phyloP scores from a whole-genome alignment of 768 basidiomycete genomes.

The Suillus alpinus region DNA sequence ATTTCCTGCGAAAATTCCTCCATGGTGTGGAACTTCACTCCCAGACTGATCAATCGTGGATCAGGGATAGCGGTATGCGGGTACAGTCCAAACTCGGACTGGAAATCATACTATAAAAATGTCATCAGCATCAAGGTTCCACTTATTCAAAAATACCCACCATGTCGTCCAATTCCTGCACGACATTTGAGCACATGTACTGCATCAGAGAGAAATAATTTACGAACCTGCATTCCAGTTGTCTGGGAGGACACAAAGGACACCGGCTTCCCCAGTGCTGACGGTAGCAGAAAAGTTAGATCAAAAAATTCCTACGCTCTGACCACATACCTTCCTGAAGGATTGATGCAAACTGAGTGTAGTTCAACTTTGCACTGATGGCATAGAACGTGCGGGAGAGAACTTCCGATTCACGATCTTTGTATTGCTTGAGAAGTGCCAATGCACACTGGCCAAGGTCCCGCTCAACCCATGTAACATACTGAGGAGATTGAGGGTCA shows the following conservation, averaged over 20 bases:
- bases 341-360: slow-evolving; percentile 11
- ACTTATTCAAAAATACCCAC: slow-evolving; percentile 10
- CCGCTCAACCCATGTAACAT: slow-evolving; percentile 22
- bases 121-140: background rate
- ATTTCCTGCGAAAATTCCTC: slow-evolving; percentile 15
- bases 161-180: slow-evolving; percentile 24
- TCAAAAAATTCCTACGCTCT: background rate
- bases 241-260: slow-evolving; percentile 17
- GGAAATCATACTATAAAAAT: slow-evolving; percentile 19
- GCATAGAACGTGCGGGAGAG: slow-evolving; percentile 24
- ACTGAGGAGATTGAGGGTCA: slow-evolving; percentile 15
- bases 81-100: slow-evolving; percentile 26
- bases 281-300: background rate
- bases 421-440: slow-evolving; percentile 23
- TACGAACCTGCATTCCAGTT: slow-evolving; percentile 18
- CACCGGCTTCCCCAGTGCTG: slow-evolving; percentile 27
- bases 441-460: slow-evolving; percentile 22
- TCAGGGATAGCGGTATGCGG: slow-evolving; percentile 19
- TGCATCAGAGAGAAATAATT: background rate
- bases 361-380: slow-evolving; percentile 21
- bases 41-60: slow-evolving; percentile 23
- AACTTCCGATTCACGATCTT: slow-evolving; percentile 16
- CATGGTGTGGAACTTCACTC: slow-evolving; percentile 24
- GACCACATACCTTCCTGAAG: slow-evolving; percentile 15
- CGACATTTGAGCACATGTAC: background rate